Conservation (phyloP, 805 yeast species). For the Cephaloascus fragrans region DNA sequence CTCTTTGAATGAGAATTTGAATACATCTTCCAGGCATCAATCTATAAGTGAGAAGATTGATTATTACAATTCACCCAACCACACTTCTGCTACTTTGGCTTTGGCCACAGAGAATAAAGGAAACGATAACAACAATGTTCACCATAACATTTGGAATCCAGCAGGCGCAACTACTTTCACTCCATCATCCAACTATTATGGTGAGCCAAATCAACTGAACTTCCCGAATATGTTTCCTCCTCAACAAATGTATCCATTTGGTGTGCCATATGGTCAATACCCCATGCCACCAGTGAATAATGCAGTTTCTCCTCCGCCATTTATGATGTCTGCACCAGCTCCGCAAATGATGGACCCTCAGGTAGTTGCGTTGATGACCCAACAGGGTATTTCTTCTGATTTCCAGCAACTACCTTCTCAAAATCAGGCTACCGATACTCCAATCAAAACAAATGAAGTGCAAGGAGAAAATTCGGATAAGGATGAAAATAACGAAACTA, state of each 20-base stretch:
- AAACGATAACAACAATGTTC: conserved; percentile 5
- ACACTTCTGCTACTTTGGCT: conserved; percentile 27
- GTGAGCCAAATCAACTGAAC: conserved; percentile 1
- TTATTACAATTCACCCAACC: conserved; percentile 42
- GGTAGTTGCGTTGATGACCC: background rate
- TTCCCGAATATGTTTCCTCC: conserved; percentile 9
- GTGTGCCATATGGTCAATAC: conserved; percentile 21
- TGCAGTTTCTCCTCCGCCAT: conserved; percentile 21
- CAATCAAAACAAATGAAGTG: conserved; percentile 1
- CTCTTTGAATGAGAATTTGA: conserved; percentile 32
- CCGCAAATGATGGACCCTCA: conserved; percentile 11
- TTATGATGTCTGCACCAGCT: conserved; percentile 26
- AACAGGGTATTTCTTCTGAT: background rate
- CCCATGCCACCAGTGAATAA: conserved; percentile 18
- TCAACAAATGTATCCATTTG: conserved; percentile 18
- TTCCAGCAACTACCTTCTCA: background rate
- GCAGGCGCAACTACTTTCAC: conserved; percentile 53
- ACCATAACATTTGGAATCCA: conserved; percentile 51
- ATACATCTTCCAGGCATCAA: conserved; percentile 34
- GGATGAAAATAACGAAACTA: conserved; percentile 5
- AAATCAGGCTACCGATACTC: background rate
- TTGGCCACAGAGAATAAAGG: conserved; percentile 19
- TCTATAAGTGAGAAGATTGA: conserved; percentile 57
- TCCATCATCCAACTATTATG: conserved; percentile 23
- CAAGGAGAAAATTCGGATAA: conserved; percentile 1